Evolutionary conservation across 768 basidiomycete genomes (phyloP), one percentile per base, ranked within the genome.

Genomic region (Lentinula edodes): DNA sequence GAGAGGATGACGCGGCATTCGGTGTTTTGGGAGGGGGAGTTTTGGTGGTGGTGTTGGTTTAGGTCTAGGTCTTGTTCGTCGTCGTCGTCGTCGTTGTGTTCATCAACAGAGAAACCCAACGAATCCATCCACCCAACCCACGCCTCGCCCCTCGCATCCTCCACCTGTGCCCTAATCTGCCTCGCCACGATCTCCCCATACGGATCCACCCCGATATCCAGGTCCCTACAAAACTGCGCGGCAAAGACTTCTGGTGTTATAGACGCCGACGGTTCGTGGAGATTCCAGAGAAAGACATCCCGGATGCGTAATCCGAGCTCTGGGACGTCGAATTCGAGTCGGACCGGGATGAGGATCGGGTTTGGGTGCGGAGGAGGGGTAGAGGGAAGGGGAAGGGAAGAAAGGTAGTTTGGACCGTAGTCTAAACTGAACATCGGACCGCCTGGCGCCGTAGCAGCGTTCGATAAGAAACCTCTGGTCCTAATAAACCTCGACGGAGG

Each of bases 251-350:
- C 88, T 0, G 96, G 95, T 28, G 86, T 89, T 66, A 96, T 87
- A 63, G 32, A 28, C 6, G 20, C 41, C 5, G 38, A 34, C 7
- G 23, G 12, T 75, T 98, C 96, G 70, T 93, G 86, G 51, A 95
- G 73, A 68, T 98, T 97, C 97, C 97, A 99, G 10, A 93, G 84
- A 72, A 99, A 98, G 68, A 89, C 90, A 69, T 99, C 97, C 45
- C 95, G 88, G 71, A 99, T 85, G 67, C 95, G 81, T 69, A 92
- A 91, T 0, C 55, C 55, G 5, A 41, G 23, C 0, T 90, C 90
- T 10, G 93, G 92, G 10, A 90, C 93, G 70, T 98, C 95, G 67
- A 99, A 87, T 67, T 98, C 95, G 58, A 99, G 91, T 52, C 93
- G 91, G 61, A 99, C 93, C 3, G 97, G 97, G 12, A 98, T 86